phyloP scores from a whole-genome alignment of 2,329 filamentous ascomycete genomes.

The Exutisphaerella laricina region DNA sequence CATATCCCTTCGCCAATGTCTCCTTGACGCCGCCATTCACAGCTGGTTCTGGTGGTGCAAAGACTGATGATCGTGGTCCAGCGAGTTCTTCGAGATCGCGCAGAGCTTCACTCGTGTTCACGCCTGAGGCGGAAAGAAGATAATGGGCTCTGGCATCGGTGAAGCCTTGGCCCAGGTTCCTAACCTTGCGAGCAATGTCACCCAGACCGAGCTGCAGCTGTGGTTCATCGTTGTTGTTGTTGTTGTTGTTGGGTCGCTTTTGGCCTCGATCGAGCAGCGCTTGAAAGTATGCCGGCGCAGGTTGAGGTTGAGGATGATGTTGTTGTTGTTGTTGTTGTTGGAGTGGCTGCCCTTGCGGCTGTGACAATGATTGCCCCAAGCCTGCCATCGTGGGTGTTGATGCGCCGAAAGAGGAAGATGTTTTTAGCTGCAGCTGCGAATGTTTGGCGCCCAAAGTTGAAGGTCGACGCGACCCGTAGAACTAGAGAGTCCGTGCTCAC shows the following conservation, averaged over 20 bases:
- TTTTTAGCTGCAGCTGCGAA: too few species aligned
- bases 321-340: neutral
- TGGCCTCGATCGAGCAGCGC: conserved; percentile 58
- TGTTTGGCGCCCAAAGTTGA: too few species aligned
- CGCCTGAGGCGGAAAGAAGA: conserved; percentile 84
- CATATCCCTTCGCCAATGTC: conserved; percentile 27
- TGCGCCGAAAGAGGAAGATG: too few species aligned
- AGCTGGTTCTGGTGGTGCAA: conserved; percentile 11
- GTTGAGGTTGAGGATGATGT: conserved; percentile 7
- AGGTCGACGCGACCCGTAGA: too few species aligned
- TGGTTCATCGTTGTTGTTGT: conserved; percentile 68
- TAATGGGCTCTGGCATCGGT: conserved; percentile 62
- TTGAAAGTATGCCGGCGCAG: conserved; percentile 56
- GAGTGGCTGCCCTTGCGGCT: neutral
- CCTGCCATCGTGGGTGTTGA: too few species aligned
- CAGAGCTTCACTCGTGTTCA: conserved; percentile 78
- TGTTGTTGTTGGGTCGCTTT: conserved; percentile 60
- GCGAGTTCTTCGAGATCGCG: conserved; percentile 59
- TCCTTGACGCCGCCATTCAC: conserved; percentile 28
- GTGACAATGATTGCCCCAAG: too few species aligned
- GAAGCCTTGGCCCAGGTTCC: conserved; percentile 66
- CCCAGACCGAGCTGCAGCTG: conserved; percentile 85
- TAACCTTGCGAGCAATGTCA: conserved; percentile 72
- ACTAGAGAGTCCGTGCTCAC: too few species aligned
- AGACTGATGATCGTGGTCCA: conserved; percentile 9